Evolutionary conservation across 2,329 filamentous ascomycete species (phyloP).

Genomic region (Thermoascus crustaceus): DNA sequence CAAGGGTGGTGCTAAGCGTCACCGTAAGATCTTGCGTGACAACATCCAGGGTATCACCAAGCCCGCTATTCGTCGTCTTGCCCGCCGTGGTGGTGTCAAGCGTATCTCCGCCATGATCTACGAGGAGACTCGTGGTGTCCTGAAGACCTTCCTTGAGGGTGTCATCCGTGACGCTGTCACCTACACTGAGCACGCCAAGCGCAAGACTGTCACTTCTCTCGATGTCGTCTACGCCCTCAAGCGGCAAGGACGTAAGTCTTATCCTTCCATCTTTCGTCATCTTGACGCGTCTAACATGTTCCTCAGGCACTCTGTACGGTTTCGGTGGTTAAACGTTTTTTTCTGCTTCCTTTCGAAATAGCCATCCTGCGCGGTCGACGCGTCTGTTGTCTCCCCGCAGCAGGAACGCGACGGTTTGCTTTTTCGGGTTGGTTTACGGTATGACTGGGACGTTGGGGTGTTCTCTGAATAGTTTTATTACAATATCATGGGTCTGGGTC

Average conservation of each 20-base stretch:
- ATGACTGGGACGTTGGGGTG: conserved; percentile 39
- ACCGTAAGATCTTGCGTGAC: conserved; percentile 98
- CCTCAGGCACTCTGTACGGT: conserved; percentile 69
- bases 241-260: conserved; percentile 53
- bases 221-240: conserved; percentile 58
- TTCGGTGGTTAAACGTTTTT: conserved; percentile 66
- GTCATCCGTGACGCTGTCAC: conserved; percentile 74
- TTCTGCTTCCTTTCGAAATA: conserved; percentile 21
- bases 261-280: conserved; percentile 7
- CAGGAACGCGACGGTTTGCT: conserved; percentile 27
- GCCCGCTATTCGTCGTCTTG: conserved; percentile 96
- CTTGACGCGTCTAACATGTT: conserved; percentile 9
- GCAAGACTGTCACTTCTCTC: conserved; percentile 50
- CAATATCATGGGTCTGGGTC: conserved; percentile 36
- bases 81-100: conserved; percentile 99
- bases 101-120: conserved; percentile 97
- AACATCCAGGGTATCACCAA: conserved; percentile 99
- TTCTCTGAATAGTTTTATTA: conserved; percentile 29
- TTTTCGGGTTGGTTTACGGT: conserved; percentile 36
- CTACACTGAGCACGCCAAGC: conserved; percentile 77
- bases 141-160: conserved; percentile 76
- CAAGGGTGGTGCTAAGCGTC: conserved; percentile 97
- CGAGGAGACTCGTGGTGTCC: conserved; percentile 72
- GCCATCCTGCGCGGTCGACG: conserved; percentile 27
- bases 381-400: conserved; percentile 21